Conservation (phyloP, 2,329 filamentous ascomycete species). For the Cercospora beticola region DNA sequence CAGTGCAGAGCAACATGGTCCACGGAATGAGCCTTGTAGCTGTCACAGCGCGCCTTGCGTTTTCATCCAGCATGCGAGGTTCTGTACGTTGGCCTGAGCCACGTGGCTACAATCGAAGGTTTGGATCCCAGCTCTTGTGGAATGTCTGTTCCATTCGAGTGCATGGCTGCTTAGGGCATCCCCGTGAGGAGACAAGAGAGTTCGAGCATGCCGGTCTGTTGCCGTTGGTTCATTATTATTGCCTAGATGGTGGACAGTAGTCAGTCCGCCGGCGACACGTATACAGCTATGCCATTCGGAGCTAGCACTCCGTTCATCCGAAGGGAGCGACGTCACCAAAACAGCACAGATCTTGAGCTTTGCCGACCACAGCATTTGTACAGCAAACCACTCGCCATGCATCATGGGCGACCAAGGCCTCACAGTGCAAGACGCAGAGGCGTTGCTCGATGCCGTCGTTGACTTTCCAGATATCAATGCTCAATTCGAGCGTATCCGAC, state of each 20-base stretch:
- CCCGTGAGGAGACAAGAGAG: neutral
- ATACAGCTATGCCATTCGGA: neutral
- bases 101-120: neutral
- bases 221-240: neutral
- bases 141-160: neutral
- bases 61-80: neutral
- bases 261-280: neutral
- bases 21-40: neutral
- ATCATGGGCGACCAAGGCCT: conserved; percentile 24
- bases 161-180: neutral
- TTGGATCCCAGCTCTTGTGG: neutral
- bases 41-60: neutral
- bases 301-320: neutral
- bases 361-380: neutral
- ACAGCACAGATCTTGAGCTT: neutral
- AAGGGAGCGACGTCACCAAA: neutral
- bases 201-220: neutral
- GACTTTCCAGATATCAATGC: conserved; percentile 19
- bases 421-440: conserved; percentile 24
- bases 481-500: conserved; percentile 24
- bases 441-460: conserved; percentile 21
- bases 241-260: neutral
- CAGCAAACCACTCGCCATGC: neutral
- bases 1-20: neutral
- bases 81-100: neutral